Evolutionary conservation across 805 yeast genomes (phyloP).

Genomic region (Cyberlindnera veronae): DNA sequence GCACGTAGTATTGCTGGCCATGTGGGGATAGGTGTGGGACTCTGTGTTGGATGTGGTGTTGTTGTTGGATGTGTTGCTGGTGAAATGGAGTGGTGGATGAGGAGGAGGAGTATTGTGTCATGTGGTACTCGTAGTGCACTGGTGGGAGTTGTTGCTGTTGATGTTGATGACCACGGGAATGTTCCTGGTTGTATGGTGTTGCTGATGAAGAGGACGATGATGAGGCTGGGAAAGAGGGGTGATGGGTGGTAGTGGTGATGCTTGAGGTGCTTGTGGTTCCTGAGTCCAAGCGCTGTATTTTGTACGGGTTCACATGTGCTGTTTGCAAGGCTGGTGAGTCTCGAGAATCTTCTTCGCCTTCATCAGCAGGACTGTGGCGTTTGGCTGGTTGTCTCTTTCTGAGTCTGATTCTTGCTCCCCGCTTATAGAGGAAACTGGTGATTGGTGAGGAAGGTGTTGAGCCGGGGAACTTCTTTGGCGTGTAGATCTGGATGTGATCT

Average conservation of each 20-base stretch:
- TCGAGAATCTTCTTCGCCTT: conserved; percentile 3
- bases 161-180: not conserved
- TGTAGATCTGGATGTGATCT: conserved; percentile 26
- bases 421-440: conserved; percentile 29
- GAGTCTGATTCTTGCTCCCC: conserved; percentile 32
- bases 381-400: conserved; percentile 21
- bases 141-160: not conserved
- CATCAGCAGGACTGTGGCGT: not conserved
- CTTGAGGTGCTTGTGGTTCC: no score
- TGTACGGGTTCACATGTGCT: no score
- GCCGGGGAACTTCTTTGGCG: conserved; percentile 34
- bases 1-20: no score
- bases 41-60: conserved; percentile 1
- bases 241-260: not conserved
- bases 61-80: conserved; percentile 1
- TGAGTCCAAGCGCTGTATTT: no score
- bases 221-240: not conserved
- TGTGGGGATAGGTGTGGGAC: no score
- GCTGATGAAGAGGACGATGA: not conserved
- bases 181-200: not conserved
- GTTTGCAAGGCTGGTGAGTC: no score
- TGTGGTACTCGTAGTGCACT: not conserved
- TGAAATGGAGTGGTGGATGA: no score
- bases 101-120: no score
- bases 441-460: conserved; percentile 27